These are phyloP conservation scores for Alternaria ethzedia DNA, from an alignment of 2,329 filamentous ascomycete species.

Conservation along the genomic window DNA sequence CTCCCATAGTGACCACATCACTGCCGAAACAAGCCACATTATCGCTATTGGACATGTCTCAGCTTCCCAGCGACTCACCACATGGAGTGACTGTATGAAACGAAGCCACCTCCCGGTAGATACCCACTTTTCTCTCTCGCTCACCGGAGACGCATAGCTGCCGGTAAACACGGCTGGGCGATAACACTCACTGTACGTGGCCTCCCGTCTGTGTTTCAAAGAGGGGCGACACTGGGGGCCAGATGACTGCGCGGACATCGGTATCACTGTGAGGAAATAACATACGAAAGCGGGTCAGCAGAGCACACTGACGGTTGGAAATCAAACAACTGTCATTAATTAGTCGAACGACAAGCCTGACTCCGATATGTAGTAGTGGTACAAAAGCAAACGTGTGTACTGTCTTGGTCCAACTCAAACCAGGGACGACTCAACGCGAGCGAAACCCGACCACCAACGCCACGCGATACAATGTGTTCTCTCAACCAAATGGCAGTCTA, in stretches of 20 bases:
- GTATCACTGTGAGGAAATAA: background rate
- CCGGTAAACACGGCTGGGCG: background rate
- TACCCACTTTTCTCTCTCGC: background rate
- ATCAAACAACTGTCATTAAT: background rate
- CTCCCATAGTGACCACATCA: background rate
- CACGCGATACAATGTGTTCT: background rate
- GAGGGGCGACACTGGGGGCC: background rate
- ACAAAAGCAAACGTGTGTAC: background rate
- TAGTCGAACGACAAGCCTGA: background rate
- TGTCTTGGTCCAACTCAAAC: background rate
- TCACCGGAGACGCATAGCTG: constrained; percentile 14
- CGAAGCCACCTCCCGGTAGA: background rate
- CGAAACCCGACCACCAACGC: constrained; percentile 2
- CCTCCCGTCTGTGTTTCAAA: constrained; percentile 1
- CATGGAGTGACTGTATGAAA: background rate
- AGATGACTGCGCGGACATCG: background rate
- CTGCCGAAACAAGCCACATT: background rate
- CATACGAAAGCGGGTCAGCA: background rate
- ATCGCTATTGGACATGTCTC: background rate
- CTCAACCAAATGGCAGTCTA: background rate
- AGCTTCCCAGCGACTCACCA: background rate
- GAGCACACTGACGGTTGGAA: background rate
- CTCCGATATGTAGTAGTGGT: background rate
- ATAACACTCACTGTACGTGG: constrained; percentile 3
- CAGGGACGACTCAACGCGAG: background rate